These are phyloP conservation scores for Balamuthia mandrillaris DNA, from an alignment of 208 protist species.

Conservation along the genomic window DNA sequence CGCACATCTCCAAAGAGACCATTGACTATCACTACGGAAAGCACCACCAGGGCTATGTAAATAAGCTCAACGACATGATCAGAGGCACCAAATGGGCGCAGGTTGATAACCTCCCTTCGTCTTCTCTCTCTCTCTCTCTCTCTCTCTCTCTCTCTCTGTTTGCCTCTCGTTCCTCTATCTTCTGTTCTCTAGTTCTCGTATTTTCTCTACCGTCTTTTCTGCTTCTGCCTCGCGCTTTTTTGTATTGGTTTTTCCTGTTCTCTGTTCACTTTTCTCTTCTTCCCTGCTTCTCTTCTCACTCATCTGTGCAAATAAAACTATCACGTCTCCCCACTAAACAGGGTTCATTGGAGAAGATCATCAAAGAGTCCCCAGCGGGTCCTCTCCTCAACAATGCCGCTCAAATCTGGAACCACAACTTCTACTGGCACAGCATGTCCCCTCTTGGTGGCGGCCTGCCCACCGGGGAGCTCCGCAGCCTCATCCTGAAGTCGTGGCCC, in stretches of 20 bases:
- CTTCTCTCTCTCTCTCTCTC: too few species aligned
- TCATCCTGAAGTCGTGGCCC: background rate
- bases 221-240: too few species aligned
- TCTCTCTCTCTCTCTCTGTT: too few species aligned
- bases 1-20: slow-evolving; percentile 7
- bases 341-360: background rate
- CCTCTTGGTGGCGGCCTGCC: background rate
- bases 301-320: too few species aligned
- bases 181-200: too few species aligned
- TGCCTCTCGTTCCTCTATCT: slow-evolving; percentile 74
- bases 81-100: background rate
- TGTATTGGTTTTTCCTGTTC: too few species aligned
- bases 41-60: slow-evolving; percentile 44
- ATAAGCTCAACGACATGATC: slow-evolving; percentile 13
- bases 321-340: too few species aligned
- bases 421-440: background rate
- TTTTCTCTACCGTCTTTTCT: too few species aligned
- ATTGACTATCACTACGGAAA: slow-evolving; percentile 39
- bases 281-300: slow-evolving; percentile 70
- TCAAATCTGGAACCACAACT: background rate
- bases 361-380: background rate
- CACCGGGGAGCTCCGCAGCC: background rate
- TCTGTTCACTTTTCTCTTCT: slow-evolving; percentile 71
- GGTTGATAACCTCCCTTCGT: too few species aligned
- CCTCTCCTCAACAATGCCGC: background rate